These are phyloP conservation scores for Blastocladiella britannica DNA, from an alignment of 192 early-diverging fungal species.

Conservation along the genomic window DNA sequence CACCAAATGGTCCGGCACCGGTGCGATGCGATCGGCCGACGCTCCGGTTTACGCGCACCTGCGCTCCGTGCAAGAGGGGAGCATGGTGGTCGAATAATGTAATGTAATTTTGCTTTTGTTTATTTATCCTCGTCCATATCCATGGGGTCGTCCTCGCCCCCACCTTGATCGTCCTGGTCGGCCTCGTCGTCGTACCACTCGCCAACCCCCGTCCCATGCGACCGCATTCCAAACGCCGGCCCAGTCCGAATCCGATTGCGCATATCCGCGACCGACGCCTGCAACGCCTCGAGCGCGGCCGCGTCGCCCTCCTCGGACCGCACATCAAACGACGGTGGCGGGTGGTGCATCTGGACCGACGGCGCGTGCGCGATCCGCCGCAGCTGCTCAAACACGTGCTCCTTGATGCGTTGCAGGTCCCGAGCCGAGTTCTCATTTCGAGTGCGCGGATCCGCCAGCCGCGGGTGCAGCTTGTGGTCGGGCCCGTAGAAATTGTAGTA, in stretches of 20 bases:
- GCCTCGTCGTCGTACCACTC: not conserved
- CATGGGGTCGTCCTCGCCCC: constrained; percentile 29
- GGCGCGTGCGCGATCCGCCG: constrained; percentile 71
- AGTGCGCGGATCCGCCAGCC: constrained; percentile 59
- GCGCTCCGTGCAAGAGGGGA: too few species aligned
- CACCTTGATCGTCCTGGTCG: constrained; percentile 3
- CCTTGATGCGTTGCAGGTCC: not conserved
- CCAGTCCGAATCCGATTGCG: too few species aligned
- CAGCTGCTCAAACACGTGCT: constrained; percentile 62
- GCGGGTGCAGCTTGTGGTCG: constrained; percentile 64
- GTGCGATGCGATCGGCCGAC: too few species aligned
- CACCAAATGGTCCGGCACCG: too few species aligned
- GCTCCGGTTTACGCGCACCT: too few species aligned
- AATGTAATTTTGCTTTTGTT: too few species aligned
- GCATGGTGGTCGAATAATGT: too few species aligned
- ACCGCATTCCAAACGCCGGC: not conserved
- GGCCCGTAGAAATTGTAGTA: constrained; percentile 83
- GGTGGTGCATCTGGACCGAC: constrained; percentile 85
- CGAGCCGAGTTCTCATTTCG: not conserved
- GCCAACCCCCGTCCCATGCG: not conserved
- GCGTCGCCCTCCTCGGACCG: constrained; percentile 12
- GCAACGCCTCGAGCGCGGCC: not conserved
- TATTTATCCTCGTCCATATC: constrained; percentile 20
- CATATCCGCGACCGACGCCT: too few species aligned
- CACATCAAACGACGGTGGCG: constrained; percentile 40